Evolutionary conservation across 2,329 filamentous ascomycete species (phyloP), one percentile per base, ranked within the genome.

Genomic region (Colletotrichum karsti): DNA sequence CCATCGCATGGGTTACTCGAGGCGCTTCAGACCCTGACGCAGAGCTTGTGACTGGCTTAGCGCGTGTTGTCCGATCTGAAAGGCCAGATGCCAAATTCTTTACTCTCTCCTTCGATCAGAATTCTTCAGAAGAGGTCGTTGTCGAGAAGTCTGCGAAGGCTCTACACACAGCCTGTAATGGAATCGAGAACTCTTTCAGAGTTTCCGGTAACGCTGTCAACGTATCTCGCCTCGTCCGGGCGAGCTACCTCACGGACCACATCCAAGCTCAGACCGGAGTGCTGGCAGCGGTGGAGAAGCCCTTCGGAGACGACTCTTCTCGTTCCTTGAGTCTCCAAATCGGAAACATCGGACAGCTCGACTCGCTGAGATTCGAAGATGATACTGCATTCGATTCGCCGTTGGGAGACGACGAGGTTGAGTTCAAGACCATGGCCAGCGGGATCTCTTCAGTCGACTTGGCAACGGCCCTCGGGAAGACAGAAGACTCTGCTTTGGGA

Each of bases 371-470:
- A 56, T 75, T 73, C 57, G 67, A 72, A 41, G 74, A 77, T 15
- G 69, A 75, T 10, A 28, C 70, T 18, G 46, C 70, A 10, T 62
- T 67, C 20, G 70, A 73, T 8, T 44, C 70, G 5, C 72, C 77
- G 5, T 58, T 83, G 18, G 73, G 72, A 0, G 74, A 71, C 1
- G 74, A 79, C 28, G 75, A 83, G 30, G 72, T 84, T 6, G 81
- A 84, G 68, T 77, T 84, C 59, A 77, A 80, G 62, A 76, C 83
- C 15, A 78, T 77, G 39, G 80, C 80, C 7, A 76, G 80, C 1
- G 82, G 82, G 0, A 73, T 87, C 61, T 86, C 82, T 72, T 82
- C 81, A 70, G 77, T 77, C 22, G 85, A 87, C 65, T 74, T 83
- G 0, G 75, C 62, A 78, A 81, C 22, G 75, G 78, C 33, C 2